Conservation (phyloP, 2,329 filamentous ascomycete species). For the Pochonia chlamydosporia region DNA sequence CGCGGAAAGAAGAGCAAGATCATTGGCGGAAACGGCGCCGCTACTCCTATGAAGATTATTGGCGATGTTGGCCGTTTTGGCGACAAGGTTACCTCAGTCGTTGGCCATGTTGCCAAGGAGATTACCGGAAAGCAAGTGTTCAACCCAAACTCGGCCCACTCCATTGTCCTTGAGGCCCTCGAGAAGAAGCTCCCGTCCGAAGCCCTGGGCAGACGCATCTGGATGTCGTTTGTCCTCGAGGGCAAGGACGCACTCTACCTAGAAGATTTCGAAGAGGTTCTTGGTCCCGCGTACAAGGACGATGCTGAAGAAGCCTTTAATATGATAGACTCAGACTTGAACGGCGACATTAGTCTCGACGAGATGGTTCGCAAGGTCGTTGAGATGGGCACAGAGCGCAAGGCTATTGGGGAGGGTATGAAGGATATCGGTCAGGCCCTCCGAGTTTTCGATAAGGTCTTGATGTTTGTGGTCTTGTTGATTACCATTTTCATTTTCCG, state of each 20-base stretch:
- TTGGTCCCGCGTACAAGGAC: conserved; percentile 65
- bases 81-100: conserved; percentile 87
- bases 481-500: conserved; percentile 78
- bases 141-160: conserved; percentile 85
- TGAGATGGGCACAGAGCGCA: conserved; percentile 78
- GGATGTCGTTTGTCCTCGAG: conserved; percentile 97
- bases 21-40: conserved; percentile 47
- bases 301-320: conserved; percentile 84
- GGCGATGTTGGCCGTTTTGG: conserved; percentile 74
- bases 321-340: conserved; percentile 77
- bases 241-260: conserved; percentile 71
- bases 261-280: conserved; percentile 83
- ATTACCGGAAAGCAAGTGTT: conserved; percentile 95
- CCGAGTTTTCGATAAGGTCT: conserved; percentile 79
- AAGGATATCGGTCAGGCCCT: conserved; percentile 96
- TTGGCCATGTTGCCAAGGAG: conserved; percentile 89
- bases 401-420: conserved; percentile 88
- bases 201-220: conserved; percentile 87
- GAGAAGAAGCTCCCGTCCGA: conserved; percentile 81
- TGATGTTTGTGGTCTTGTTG: conserved; percentile 75
- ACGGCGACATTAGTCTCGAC: conserved; percentile 90
- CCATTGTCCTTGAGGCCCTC: conserved; percentile 80
- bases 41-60: conserved; percentile 74
- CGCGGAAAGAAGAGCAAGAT: conserved; percentile 44
- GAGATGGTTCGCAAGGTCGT: conserved; percentile 89